These are phyloP conservation scores for Fusarium annulatum DNA, from an alignment of 2,329 filamentous ascomycete species.

Conservation along the genomic window DNA sequence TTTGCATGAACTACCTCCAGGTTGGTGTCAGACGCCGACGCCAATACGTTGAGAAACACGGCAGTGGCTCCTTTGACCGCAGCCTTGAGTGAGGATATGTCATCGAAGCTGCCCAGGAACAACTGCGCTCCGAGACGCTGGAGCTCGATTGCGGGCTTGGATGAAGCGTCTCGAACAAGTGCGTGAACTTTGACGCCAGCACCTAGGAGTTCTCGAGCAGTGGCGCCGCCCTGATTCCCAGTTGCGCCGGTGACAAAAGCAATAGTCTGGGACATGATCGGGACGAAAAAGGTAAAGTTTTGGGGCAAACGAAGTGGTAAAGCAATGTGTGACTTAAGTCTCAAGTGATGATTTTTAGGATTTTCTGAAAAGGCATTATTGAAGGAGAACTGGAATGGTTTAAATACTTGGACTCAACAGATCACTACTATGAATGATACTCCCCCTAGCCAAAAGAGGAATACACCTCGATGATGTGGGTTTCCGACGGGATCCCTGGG, in stretches of 20 bases:
- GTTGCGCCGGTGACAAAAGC: background rate
- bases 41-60: background rate
- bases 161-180: background rate
- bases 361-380: accelerated
- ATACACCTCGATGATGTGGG: background rate
- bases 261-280: background rate
- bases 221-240: background rate
- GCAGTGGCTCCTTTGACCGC: background rate
- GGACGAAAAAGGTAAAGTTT: background rate
- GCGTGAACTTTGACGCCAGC: background rate
- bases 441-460: background rate
- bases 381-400: background rate
- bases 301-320: no score
- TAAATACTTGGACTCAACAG: background rate
- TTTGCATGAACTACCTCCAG: background rate
- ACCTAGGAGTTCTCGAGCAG: background rate
- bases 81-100: background rate
- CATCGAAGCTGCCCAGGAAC: background rate
- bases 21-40: background rate
- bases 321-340: accelerated
- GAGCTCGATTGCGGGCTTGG: background rate
- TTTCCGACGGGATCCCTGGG: background rate
- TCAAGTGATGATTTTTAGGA: accelerated
- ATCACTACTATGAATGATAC: no score
- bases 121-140: background rate